phyloP scores from a whole-genome alignment of 805 yeast genomes.

The Kazachstania bromeliacearum region DNA sequence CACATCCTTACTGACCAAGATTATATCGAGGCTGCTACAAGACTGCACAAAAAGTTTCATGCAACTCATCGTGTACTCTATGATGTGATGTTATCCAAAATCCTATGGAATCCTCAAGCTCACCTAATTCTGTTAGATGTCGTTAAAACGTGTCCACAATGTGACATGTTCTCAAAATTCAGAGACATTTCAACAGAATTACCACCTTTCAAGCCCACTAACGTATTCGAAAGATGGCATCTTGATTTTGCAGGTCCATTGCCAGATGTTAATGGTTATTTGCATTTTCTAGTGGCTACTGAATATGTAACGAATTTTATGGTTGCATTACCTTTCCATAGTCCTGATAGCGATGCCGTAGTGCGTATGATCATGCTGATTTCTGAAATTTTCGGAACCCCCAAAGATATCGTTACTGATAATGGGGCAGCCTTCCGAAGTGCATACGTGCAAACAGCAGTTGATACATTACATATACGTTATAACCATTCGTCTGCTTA shows the following conservation, averaged over 20 bases:
- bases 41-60: neutral
- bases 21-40: neutral
- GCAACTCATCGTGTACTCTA: slow-evolving; percentile 1
- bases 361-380: neutral
- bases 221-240: slow-evolving; percentile 2
- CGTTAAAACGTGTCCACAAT: neutral
- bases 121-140: neutral
- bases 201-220: neutral
- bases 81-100: neutral
- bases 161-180: slow-evolving; percentile 1
- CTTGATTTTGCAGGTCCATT: slow-evolving; percentile 4
- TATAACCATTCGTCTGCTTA: too few species aligned
- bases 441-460: too few species aligned
- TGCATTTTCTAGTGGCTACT: slow-evolving; percentile 1
- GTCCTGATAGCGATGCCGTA: neutral
- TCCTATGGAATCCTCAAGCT: slow-evolving; percentile 2
- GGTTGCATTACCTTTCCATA: neutral
- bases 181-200: neutral
- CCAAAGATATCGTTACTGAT: neutral
- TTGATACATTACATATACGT: too few species aligned
- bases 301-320: slow-evolving; percentile 2
- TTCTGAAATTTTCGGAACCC: neutral
- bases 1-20: neutral
- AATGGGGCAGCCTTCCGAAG: neutral
- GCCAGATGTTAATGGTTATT: neutral